Evolutionary conservation across 1,139 yeast genomes (phyloP).

Genomic region (Magnusiomyces ingens): DNA sequence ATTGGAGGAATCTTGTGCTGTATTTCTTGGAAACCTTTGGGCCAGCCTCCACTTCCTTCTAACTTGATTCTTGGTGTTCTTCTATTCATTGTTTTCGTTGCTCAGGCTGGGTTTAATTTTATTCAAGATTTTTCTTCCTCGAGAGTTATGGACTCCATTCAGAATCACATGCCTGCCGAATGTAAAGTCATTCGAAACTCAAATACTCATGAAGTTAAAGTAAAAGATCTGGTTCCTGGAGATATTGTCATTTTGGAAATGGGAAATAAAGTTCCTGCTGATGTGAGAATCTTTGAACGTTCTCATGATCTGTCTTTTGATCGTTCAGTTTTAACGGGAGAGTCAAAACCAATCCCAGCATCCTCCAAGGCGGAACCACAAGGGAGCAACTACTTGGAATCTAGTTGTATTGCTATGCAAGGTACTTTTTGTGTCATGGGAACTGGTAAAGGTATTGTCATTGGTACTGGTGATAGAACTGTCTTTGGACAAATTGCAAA

Average conservation of each 20-base stretch:
- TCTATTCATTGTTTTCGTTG: constrained; percentile 37
- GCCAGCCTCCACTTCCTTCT: constrained; percentile 42
- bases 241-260: constrained; percentile 34
- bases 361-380: constrained; percentile 29
- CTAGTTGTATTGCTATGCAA: constrained; percentile 40
- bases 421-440: constrained; percentile 45
- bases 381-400: constrained; percentile 38
- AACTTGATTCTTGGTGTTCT: constrained; percentile 42
- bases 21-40: constrained; percentile 44
- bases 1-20: constrained; percentile 40
- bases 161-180: constrained; percentile 38
- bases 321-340: constrained; percentile 47
- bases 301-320: constrained; percentile 40
- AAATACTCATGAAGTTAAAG: constrained; percentile 24
- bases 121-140: constrained; percentile 44
- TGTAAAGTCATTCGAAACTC: constrained; percentile 39
- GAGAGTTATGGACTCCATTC: constrained; percentile 43
- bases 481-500: constrained; percentile 45
- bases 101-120: constrained; percentile 44
- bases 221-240: constrained; percentile 28
- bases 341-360: constrained; percentile 41
- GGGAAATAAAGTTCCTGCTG: constrained; percentile 46
- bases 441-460: constrained; percentile 41
- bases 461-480: constrained; percentile 41
- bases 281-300: constrained; percentile 35